These are phyloP conservation scores for Pseudophaeomoniella oleicola DNA, from an alignment of 2,329 filamentous ascomycete genomes.

Conservation along the genomic window DNA sequence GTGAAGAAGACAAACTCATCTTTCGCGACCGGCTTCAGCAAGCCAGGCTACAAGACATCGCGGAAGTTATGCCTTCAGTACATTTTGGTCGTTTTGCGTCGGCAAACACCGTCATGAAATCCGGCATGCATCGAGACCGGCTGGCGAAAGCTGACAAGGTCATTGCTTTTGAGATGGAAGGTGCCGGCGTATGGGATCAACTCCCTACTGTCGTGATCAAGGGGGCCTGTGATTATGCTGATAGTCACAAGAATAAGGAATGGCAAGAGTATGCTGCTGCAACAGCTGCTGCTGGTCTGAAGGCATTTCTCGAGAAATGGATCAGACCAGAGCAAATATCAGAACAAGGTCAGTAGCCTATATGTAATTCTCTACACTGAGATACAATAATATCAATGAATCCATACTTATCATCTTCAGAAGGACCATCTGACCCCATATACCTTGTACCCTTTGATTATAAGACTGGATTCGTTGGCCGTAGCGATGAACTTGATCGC, in stretches of 20 bases:
- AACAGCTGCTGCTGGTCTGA: constrained; percentile 14
- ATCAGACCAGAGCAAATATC: no score
- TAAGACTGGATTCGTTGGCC: constrained; percentile 8
- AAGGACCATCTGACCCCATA: constrained; percentile 6
- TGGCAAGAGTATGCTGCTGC: no score
- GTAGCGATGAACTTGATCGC: constrained; percentile 3
- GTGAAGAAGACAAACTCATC: no score
- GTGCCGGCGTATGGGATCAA: constrained; percentile 11
- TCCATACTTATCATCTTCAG: constrained; percentile 9
- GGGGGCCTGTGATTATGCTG: constrained; percentile 24
- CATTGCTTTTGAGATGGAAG: constrained; percentile 18
- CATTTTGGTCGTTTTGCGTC: constrained; percentile 16
- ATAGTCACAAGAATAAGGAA: no score
- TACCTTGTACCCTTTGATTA: constrained; percentile 10
- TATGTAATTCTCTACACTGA: no score
- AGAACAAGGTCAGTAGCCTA: no score
- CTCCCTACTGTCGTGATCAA: constrained; percentile 23
- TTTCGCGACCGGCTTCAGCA: no score
- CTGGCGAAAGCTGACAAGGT: constrained; percentile 5
- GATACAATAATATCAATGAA: no score
- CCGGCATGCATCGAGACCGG: constrained; percentile 6
- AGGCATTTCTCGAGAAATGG: constrained; percentile 8
- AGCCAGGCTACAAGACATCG: background rate
- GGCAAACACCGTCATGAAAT: constrained; percentile 14
- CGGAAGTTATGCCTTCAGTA: background rate